Evolutionary conservation across 139 green algal species (phyloP).

Genomic region (Mychonastes homosphaera): DNA sequence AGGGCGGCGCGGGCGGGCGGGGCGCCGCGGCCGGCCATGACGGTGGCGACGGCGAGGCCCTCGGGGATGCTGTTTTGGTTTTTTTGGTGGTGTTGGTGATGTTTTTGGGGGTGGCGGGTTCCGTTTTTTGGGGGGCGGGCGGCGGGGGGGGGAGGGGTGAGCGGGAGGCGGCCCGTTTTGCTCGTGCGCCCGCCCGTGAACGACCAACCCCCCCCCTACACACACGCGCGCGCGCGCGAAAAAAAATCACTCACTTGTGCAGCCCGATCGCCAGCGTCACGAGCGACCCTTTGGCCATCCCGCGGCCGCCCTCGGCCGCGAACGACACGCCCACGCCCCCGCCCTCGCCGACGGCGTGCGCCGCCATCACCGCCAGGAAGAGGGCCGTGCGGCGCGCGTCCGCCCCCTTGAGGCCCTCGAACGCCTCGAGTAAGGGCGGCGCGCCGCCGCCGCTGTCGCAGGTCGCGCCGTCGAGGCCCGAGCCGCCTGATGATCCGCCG

Average conservation of each 20-base stretch:
- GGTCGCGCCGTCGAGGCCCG: not conserved
- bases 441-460: slow-evolving; percentile 18
- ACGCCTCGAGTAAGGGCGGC: slow-evolving; percentile 34
- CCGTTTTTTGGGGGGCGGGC: too few species aligned
- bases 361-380: slow-evolving; percentile 92
- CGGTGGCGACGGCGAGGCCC: slow-evolving; percentile 85
- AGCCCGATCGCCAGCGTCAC: slow-evolving; percentile 92
- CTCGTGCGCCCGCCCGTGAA: too few species aligned
- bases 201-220: too few species aligned
- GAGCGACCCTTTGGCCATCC: slow-evolving; percentile 72
- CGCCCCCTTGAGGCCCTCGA: slow-evolving; percentile 64
- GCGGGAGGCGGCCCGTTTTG: too few species aligned
- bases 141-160: too few species aligned
- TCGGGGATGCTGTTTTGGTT: too few species aligned
- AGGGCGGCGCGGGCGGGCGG: slow-evolving; percentile 44
- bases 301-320: slow-evolving; percentile 64
- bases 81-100: too few species aligned
- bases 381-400: slow-evolving; percentile 75
- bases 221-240: too few species aligned
- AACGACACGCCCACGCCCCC: slow-evolving; percentile 84
- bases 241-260: too few species aligned
- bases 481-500: slow-evolving; percentile 14
- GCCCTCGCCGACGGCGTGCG: slow-evolving; percentile 91
- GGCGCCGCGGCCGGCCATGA: slow-evolving; percentile 79
- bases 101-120: too few species aligned